phyloP scores from a whole-genome alignment of 139 green algal species.

The Chloropicon primus region DNA sequence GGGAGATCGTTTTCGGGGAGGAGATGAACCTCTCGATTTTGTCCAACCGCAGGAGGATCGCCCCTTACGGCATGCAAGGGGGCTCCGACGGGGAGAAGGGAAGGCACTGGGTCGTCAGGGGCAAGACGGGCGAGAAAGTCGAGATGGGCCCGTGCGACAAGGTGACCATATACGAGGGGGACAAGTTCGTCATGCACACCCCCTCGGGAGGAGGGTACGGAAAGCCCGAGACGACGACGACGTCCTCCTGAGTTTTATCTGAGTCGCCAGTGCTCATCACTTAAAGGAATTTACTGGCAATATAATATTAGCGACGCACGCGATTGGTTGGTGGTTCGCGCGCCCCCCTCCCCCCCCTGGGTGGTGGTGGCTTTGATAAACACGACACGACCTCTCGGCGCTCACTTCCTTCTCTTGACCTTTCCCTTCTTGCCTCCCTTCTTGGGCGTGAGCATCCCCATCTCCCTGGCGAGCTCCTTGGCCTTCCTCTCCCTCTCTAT shows the following conservation, averaged over 20 bases:
- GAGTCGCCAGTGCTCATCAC: no score
- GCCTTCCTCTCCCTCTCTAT: neutral
- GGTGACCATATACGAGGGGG: neutral
- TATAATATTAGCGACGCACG: no score
- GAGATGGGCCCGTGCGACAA: conserved; percentile 8
- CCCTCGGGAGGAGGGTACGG: conserved; percentile 9
- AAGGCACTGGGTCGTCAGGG: conserved; percentile 2
- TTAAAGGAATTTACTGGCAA: no score
- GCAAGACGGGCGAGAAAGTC: neutral
- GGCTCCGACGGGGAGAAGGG: neutral
- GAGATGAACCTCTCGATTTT: conserved; percentile 39
- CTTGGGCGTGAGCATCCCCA: neutral
- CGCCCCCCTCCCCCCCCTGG: no score
- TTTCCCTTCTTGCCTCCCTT: neutral
- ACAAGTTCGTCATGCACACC: conserved; percentile 6
- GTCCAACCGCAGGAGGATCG: conserved; percentile 15
- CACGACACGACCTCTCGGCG: no score
- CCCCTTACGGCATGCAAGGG: conserved; percentile 12
- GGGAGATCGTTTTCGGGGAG: conserved; percentile 70
- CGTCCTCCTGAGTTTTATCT: no score
- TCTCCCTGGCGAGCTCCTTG: neutral
- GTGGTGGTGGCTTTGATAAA: no score
- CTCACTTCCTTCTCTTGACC: neutral
- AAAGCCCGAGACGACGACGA: neutral
- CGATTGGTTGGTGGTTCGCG: no score